phyloP scores from a whole-genome alignment of 495 filamentous ascomycete species.

The Neurospora tetraspora region DNA sequence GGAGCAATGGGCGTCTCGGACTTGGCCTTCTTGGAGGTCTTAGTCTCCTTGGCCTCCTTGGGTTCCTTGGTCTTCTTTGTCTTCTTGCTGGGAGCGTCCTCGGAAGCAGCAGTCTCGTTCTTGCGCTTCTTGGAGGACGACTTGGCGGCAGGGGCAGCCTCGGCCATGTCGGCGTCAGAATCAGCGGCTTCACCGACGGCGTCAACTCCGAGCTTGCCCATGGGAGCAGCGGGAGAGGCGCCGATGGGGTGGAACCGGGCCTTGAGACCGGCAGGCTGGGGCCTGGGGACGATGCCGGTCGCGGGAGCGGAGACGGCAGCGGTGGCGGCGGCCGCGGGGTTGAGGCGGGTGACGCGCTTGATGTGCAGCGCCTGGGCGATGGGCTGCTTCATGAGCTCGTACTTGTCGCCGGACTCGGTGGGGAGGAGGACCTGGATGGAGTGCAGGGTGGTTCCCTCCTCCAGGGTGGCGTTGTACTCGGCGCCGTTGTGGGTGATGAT shows the following conservation, averaged over 20 bases:
- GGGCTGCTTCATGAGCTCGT: conserved; percentile 27
- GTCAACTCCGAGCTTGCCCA: conserved; percentile 10
- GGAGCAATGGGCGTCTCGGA: conserved; percentile 19
- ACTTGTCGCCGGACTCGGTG: conserved; percentile 28
- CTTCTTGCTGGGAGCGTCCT: conserved; percentile 21
- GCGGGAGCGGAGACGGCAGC: conserved; percentile 14
- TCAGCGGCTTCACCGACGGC: conserved; percentile 9
- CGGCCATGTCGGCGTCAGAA: conserved; percentile 21
- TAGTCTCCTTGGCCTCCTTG: conserved; percentile 3
- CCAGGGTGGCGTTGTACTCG: conserved; percentile 28
- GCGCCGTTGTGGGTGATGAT: conserved; percentile 32
- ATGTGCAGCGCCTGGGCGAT: conserved; percentile 35
- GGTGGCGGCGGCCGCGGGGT: conserved; percentile 15
- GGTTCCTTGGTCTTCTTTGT: background rate
- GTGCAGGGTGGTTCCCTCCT: conserved; percentile 24
- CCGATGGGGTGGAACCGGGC: conserved; percentile 35
- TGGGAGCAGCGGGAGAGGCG: conserved; percentile 13
- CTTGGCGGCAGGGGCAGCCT: conserved; percentile 7
- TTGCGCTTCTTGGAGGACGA: conserved; percentile 36
- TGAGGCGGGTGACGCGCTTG: conserved; percentile 32
- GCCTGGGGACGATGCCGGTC: conserved; percentile 21
- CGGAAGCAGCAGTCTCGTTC: conserved; percentile 26
- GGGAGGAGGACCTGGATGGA: conserved; percentile 37
- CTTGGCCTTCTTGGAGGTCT: conserved; percentile 24
- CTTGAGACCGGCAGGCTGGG: conserved; percentile 37